phyloP scores from a whole-genome alignment of 2,329 filamentous ascomycete genomes.

The Helotiales sp. region DNA sequence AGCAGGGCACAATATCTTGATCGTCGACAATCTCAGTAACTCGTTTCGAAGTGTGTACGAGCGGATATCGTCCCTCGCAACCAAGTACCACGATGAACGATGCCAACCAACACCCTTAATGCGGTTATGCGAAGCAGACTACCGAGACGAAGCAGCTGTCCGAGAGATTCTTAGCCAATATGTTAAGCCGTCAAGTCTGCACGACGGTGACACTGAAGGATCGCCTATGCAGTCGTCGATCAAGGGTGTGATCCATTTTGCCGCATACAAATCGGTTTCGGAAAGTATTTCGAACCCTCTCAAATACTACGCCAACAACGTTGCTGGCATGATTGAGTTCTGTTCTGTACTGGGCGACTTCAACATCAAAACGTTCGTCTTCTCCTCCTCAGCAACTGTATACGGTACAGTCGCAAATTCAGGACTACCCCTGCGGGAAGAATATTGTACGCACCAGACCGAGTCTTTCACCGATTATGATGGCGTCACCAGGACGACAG shows the following conservation, averaged over 20 bases:
- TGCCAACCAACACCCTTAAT: slow-evolving; percentile 28
- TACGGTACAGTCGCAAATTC: slow-evolving; percentile 60
- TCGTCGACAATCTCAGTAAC: slow-evolving; percentile 46
- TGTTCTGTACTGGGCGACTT: slow-evolving; percentile 60
- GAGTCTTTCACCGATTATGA: slow-evolving; percentile 18
- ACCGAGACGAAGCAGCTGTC: slow-evolving; percentile 35
- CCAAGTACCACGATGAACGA: slow-evolving; percentile 26
- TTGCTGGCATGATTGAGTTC: slow-evolving; percentile 64
- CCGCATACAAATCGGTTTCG: slow-evolving; percentile 67
- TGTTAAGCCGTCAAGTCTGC: slow-evolving; percentile 4
- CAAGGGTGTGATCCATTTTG: slow-evolving; percentile 68
- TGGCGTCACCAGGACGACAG: slow-evolving; percentile 2
- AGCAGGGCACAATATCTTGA: slow-evolving; percentile 52
- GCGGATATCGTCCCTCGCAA: slow-evolving; percentile 34
- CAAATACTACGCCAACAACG: slow-evolving; percentile 69
- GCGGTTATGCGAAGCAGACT: slow-evolving; percentile 39
- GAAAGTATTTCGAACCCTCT: slow-evolving; percentile 65
- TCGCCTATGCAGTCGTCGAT: slow-evolving; percentile 42
- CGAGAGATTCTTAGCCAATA: slow-evolving; percentile 33
- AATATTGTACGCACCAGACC: slow-evolving; percentile 48
- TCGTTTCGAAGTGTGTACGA: slow-evolving; percentile 34
- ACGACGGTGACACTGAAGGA: slow-evolving; percentile 8
- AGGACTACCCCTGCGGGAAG: slow-evolving; percentile 57
- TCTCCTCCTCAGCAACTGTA: slow-evolving; percentile 69
- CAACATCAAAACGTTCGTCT: slow-evolving; percentile 67